Evolutionary conservation across 805 yeast species (phyloP).

Genomic region (Tetrapisispora pingtungensis): DNA sequence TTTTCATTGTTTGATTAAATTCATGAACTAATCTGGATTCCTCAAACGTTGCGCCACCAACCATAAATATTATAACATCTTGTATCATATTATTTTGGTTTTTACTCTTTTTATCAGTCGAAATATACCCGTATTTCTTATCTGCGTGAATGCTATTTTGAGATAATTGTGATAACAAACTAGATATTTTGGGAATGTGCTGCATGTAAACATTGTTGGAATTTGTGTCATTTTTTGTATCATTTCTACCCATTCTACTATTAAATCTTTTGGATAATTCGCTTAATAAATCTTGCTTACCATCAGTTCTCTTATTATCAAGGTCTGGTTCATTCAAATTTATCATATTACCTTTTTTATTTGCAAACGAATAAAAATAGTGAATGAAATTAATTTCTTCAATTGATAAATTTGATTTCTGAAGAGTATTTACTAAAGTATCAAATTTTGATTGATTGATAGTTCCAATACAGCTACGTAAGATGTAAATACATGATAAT

Average conservation of each 20-base stretch:
- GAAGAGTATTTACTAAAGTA: constrained; percentile 34
- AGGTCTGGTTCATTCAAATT: neutral
- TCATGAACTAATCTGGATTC: constrained; percentile 79
- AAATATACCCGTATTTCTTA: constrained; percentile 30
- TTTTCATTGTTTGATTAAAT: constrained; percentile 40
- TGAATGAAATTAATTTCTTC: constrained; percentile 37
- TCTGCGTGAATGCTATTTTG: constrained; percentile 29
- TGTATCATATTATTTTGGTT: constrained; percentile 31
- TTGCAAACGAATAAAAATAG: constrained; percentile 31
- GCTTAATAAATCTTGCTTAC: constrained; percentile 24
- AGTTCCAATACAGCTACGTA: constrained; percentile 49
- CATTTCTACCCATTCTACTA: constrained; percentile 27
- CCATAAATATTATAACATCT: constrained; percentile 59
- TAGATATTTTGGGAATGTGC: constrained; percentile 61
- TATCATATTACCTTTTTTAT: neutral
- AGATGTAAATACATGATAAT: constrained; percentile 60
- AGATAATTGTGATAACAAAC: constrained; percentile 27
- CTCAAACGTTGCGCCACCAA: constrained; percentile 89
- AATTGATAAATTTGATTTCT: constrained; percentile 27
- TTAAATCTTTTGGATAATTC: constrained; percentile 29
- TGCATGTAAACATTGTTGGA: constrained; percentile 80
- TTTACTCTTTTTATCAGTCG: neutral
- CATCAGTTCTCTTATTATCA: constrained; percentile 5
- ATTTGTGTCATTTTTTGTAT: constrained; percentile 24
- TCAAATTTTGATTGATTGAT: constrained; percentile 41